phyloP scores from a whole-genome alignment of 1,139 yeast species.

The Scheffersomyces lignicola region DNA sequence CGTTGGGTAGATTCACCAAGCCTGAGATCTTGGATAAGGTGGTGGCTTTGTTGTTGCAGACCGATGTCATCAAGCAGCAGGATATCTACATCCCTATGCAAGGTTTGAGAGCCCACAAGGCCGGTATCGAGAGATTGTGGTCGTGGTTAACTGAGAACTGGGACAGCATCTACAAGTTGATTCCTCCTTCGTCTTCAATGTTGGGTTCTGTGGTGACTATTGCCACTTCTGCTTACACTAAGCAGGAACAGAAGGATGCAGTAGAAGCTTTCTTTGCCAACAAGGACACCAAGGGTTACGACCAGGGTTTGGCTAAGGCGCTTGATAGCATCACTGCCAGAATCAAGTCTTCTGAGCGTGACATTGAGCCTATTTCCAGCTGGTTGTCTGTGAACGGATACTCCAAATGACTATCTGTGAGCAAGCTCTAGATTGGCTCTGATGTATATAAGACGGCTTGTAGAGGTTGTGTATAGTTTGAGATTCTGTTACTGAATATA shows the following conservation, averaged over 20 bases:
- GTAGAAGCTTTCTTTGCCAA: slow-evolving; percentile 58
- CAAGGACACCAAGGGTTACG: slow-evolving; percentile 71
- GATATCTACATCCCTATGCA: slow-evolving; percentile 79
- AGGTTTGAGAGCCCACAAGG: slow-evolving; percentile 61
- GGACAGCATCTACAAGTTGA: slow-evolving; percentile 59
- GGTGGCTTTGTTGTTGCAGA: slow-evolving; percentile 60
- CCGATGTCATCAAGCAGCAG: slow-evolving; percentile 71
- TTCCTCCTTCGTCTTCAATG: slow-evolving; percentile 84
- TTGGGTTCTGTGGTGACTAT: slow-evolving; percentile 69
- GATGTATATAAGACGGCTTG: slow-evolving; percentile 2
- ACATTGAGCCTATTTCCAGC: slow-evolving; percentile 48
- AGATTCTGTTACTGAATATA: no score
- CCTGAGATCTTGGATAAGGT: slow-evolving; percentile 60
- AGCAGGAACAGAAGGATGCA: slow-evolving; percentile 54
- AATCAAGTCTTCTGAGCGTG: slow-evolving; percentile 67
- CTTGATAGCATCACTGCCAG: slow-evolving; percentile 66
- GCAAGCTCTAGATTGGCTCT: neutral
- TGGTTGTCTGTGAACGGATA: slow-evolving; percentile 56
- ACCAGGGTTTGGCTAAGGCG: slow-evolving; percentile 70
- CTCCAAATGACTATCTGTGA: slow-evolving; percentile 15
- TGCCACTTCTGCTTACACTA: slow-evolving; percentile 65
- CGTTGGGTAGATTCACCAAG: slow-evolving; percentile 71
- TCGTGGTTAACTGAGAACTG: slow-evolving; percentile 76
- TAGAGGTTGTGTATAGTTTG: no score
- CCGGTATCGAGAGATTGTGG: slow-evolving; percentile 71